Evolutionary conservation across 2,329 filamentous ascomycete genomes (phyloP).

Genomic region (Alternaria sp.): DNA sequence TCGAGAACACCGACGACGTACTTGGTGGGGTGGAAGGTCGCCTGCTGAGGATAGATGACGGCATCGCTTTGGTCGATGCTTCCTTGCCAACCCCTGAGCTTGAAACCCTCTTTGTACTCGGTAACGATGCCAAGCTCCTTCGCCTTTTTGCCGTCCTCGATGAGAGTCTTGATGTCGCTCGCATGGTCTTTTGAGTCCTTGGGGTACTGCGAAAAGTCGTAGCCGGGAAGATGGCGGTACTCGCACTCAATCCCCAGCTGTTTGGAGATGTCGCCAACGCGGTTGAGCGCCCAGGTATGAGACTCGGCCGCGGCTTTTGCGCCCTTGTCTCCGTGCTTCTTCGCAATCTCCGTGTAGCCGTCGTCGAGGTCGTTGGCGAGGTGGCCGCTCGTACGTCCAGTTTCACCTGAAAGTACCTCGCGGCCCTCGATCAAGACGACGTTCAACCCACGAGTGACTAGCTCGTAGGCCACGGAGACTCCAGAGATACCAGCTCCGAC

Average conservation of each 20-base stretch:
- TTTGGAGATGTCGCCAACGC: conserved; percentile 60
- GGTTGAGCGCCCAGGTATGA: conserved; percentile 63
- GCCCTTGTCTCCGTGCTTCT: conserved; percentile 62
- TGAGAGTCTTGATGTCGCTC: conserved; percentile 57
- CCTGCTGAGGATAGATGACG: conserved; percentile 59
- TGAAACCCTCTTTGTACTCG: conserved; percentile 56
- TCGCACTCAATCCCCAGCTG: conserved; percentile 65
- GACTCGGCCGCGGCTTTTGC: conserved; percentile 62
- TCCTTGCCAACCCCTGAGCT: conserved; percentile 62
- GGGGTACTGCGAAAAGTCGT: conserved; percentile 61
- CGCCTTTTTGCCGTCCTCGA: conserved; percentile 58
- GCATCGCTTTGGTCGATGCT: conserved; percentile 62
- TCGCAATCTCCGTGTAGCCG: conserved; percentile 60
- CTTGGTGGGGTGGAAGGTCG: conserved; percentile 65
- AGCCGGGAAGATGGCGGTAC: conserved; percentile 61
- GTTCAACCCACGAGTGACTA: conserved; percentile 60
- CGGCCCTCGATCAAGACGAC: conserved; percentile 65
- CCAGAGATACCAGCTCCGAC: conserved; percentile 64
- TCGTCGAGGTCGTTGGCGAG: conserved; percentile 64
- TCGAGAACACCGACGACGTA: conserved; percentile 63
- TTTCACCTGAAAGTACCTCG: conserved; percentile 64
- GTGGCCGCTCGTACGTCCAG: conserved; percentile 64
- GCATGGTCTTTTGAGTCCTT: conserved; percentile 55
- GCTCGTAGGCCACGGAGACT: conserved; percentile 62
- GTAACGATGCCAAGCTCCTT: conserved; percentile 56